Evolutionary conservation across 2,329 filamentous ascomycete genomes (phyloP).

Genomic region (Aspergillus viridinutans): DNA sequence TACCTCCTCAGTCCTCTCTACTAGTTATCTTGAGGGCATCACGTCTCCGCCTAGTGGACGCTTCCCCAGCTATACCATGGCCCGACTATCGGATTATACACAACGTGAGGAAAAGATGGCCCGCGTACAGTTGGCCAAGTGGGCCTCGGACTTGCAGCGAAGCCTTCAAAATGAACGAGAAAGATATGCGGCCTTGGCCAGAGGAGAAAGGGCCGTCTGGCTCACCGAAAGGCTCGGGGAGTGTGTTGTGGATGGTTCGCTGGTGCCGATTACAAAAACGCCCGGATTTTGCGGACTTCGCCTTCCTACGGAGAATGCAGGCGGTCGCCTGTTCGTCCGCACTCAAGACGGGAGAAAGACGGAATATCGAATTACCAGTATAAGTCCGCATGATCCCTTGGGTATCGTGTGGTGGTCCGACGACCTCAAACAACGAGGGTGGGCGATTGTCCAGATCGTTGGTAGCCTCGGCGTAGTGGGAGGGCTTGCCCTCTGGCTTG

Average conservation of each 20-base stretch:
- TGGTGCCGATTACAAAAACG: conserved; percentile 50
- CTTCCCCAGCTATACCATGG: conserved; percentile 54
- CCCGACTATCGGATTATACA: conserved; percentile 57
- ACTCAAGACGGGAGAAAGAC: conserved; percentile 22
- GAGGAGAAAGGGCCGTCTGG: conserved; percentile 64
- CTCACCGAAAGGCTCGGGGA: conserved; percentile 63
- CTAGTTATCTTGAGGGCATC: conserved; percentile 23
- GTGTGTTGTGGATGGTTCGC: conserved; percentile 61
- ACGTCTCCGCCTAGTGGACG: conserved; percentile 22
- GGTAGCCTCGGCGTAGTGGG: conserved; percentile 71
- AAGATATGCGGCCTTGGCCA: conserved; percentile 60
- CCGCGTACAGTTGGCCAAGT: conserved; percentile 71
- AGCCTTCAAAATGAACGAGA: conserved; percentile 70
- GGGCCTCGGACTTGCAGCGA: conserved; percentile 76
- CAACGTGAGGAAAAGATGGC: conserved; percentile 59
- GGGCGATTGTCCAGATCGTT: conserved; percentile 67
- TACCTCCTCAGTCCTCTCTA: conserved; percentile 20
- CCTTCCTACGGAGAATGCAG: conserved; percentile 21
- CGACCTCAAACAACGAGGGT: conserved; percentile 60
- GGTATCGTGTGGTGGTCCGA: conserved; percentile 69
- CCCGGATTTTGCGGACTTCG: conserved; percentile 25
- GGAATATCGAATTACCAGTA: conserved; percentile 31
- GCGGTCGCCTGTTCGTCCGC: conserved; percentile 20
- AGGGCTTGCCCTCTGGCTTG: conserved; percentile 63
- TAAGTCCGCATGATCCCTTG: conserved; percentile 68